These are phyloP conservation scores for Tricholomella constricta DNA, from an alignment of 768 basidiomycete genomes.

Conservation along the genomic window DNA sequence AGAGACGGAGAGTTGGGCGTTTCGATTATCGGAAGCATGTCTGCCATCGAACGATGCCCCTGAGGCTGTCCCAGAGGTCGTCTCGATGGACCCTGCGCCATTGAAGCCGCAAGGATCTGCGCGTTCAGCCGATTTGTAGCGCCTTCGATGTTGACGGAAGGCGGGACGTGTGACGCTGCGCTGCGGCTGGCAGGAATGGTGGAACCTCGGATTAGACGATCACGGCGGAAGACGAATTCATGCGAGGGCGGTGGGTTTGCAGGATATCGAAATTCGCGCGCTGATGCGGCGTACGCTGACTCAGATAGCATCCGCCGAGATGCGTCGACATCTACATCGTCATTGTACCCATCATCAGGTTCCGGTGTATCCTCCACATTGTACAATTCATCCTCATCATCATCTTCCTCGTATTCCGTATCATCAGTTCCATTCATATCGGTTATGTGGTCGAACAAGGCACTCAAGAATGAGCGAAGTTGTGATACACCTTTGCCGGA, in stretches of 20 bases:
- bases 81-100: slow-evolving; percentile 36
- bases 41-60: slow-evolving; percentile 36
- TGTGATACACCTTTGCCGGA: slow-evolving; percentile 89
- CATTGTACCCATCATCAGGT: slow-evolving; percentile 37
- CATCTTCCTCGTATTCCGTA: slow-evolving; percentile 67
- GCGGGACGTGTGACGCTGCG: slow-evolving; percentile 20
- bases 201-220: slow-evolving; percentile 29
- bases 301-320: slow-evolving; percentile 30
- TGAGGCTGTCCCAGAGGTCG: slow-evolving; percentile 41
- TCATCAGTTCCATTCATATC: slow-evolving; percentile 72
- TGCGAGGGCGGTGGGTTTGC: slow-evolving; percentile 31
- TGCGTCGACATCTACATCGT: slow-evolving; percentile 35
- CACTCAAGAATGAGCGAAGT: slow-evolving; percentile 77
- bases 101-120: slow-evolving; percentile 33
- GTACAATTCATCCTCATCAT: slow-evolving; percentile 54
- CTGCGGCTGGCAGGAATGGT: slow-evolving; percentile 21
- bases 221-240: slow-evolving; percentile 37
- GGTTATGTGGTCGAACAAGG: slow-evolving; percentile 73
- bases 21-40: slow-evolving; percentile 64
- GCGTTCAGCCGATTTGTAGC: slow-evolving; percentile 38
- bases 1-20: slow-evolving; percentile 58
- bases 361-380: slow-evolving; percentile 51
- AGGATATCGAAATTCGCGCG: slow-evolving; percentile 22
- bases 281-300: slow-evolving; percentile 21
- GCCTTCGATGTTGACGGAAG: slow-evolving; percentile 34